Base-by-base conservation (phyloP, 2,329 filamentous ascomycete species). In the Claviceps monticola region DNA sequence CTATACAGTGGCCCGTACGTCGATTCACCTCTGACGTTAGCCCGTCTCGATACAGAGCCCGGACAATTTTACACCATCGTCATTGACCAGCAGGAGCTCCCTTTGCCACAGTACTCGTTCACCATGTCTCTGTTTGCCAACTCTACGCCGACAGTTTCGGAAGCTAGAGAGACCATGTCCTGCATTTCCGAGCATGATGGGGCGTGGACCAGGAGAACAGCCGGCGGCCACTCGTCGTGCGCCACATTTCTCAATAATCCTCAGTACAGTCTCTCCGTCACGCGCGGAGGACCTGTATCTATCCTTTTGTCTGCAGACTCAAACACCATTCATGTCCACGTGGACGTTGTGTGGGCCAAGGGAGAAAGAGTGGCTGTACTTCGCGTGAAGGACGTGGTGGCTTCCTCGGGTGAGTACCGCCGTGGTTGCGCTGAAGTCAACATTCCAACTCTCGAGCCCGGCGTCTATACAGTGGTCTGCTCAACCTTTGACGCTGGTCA, bases 21-120 rank as follows among this genome's bases (percentile, higher is more conserved):
- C 37, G 91, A 96, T 66, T 94, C 90, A 2, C 89, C 89, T 1
- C 94, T 97, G 65, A 95, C 87, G 0, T 78, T 98, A 7, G 80
- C 94, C 45, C 83, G 85, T 53, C 76, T 95, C 3, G 57, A 64
- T 11, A 58, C 64, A 5, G 58, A 58, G 36, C 68, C 71, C 4
- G 64, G 63, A n/a, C 70, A 65, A 46, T 60, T 62, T 4, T 78
- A 77, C 57, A 78, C 75, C 1, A 71, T 86, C 5, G 86, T 90
- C 7, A 73, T 89, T 29, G 84, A 88, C 16, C 85, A 94, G 59
- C 83, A 94, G 60, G 83, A 84, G 39, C 75, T 97, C 4, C 84
- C 86, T 1, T 70, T 84, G 3, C 74, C 79, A 1, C 75, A 72
- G 21, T 90, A 95, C 64, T 82, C 82, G n/a, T 96, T 97, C 64